Base-by-base conservation (phyloP, 495 filamentous ascomycete species). In the Cryomyces antarcticus region DNA sequence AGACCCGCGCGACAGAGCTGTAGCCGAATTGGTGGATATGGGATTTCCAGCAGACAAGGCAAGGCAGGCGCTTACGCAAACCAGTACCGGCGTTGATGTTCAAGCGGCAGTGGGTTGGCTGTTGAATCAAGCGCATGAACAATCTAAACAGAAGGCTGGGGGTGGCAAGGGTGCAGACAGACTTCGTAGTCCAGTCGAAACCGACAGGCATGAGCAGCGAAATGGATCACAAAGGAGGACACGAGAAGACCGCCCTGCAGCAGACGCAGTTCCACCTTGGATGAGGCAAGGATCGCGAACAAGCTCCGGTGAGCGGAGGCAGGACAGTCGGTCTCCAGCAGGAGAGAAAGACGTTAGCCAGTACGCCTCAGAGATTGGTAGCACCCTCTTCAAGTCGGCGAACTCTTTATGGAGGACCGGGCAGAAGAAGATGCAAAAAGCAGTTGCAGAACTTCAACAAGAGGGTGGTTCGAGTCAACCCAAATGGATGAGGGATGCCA, bases 1-100 rank as follows among this genome's bases (percentile, higher is more conserved):
- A 17, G 77, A 78, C 53, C 79, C 77, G 6, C 74, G 75, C 38
- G 86, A 94, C 55, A 72, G 70, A 41, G 84, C 85, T 4, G 71
- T 96, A 43, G 86, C 85, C 1, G 85, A 95, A 53, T 59, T 97
- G 13, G 77, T 96, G 7, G 88, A 96, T 50, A 95, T 96, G 77
- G 89, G 89, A 27, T 97, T 97, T 46, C 73, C 80, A 0, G 70
- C 75, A 0, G 79, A 89, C 37, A 85, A 83, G 45, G 73, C 92
- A 24, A 72, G 69, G 45, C 66, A 74, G 46, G 92, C 87, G 36
- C 62, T 97, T 6, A 69, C 70, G 9, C 77, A 81, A 54, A 96
- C 82, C 9, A 72, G 80, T 6, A 75, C 73, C 7, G 85, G 86
- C 17, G 62, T 77, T 0, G 74, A 95, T 57, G 72, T 96, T 13